Evolutionary conservation across 768 basidiomycete species (phyloP), one percentile per base, ranked within the genome.

Genomic region (Boletus eberwhitei): DNA sequence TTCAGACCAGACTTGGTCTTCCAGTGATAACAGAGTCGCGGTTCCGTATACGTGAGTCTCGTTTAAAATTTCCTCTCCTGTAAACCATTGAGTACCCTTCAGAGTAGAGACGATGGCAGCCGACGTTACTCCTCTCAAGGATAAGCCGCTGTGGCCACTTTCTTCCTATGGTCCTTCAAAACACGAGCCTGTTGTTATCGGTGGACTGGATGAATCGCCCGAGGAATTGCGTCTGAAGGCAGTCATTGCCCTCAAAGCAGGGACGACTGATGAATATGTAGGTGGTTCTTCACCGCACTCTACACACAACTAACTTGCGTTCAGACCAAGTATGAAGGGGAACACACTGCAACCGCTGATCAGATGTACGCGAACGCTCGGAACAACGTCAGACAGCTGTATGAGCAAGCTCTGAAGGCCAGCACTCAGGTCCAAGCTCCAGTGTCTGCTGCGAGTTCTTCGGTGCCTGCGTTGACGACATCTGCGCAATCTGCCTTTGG

Each of bases 101-200:
- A 93, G 91, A 26, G 65, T 73, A 19, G 86, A 92, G 13, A 73
- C 77, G 3, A 80, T 96, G 41, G 66, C 65, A n/a, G 71, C 72
- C 32, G 93, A 95, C 59, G 67, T 95, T 8, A 81, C 79, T 1
- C 72, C 72, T 3, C 64, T 67, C 21, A 74, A 71, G 21, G 92
- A 94, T 16, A 86, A 83, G 63, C 93, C 93, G 0, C 41, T 78
- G 13, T 97, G 89, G 87, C 86, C 87, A 14, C 73, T 95, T 0
- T 85, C 90, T 0, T 86, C 83, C 0, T 95, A 89, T 66, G 92
- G 79, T 0, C 83, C 90, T 21, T 81, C 83, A 4, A 96, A 94
- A 65, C 64, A 79, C 55, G 90, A 93, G 59, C 84, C 84, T 0
- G 81, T 75, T 21, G 59, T 95, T 6, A 68, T 97, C 17, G 52